A percentile compares a stretch with the other conserved stretches of the same genome.
Conservation (phyloP, 495 filamentous ascomycete species). For the Extremus antarcticus region DNA sequence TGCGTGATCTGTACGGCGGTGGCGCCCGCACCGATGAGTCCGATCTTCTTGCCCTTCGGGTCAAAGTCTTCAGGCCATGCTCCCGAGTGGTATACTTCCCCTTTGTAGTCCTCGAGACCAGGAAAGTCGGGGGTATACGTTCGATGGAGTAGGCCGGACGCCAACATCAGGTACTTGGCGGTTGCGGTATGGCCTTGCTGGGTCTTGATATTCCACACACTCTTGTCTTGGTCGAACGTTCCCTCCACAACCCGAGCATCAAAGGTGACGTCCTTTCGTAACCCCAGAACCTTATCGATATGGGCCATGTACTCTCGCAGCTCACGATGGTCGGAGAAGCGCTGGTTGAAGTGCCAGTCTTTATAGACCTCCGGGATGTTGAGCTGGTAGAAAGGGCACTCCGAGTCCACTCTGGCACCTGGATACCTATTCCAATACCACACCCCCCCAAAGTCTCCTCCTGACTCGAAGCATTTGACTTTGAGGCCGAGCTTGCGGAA, state of each 20-base stretch:
- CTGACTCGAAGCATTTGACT: slow-evolving; percentile 16
- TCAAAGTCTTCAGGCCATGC: slow-evolving; percentile 34
- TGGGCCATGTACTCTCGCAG: slow-evolving; percentile 25
- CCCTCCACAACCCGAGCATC: slow-evolving; percentile 20
- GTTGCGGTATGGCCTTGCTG: slow-evolving; percentile 10
- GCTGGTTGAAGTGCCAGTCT: slow-evolving; percentile 9
- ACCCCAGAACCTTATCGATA: slow-evolving; percentile 24
- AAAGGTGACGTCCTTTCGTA: slow-evolving; percentile 24
- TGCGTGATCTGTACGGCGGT: slow-evolving; percentile 21
- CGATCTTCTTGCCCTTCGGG: slow-evolving; percentile 17
- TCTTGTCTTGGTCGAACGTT: slow-evolving; percentile 12
- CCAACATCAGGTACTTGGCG: slow-evolving; percentile 14
- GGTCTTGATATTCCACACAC: slow-evolving; percentile 20
- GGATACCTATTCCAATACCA: slow-evolving; percentile 14
- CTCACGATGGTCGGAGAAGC: slow-evolving; percentile 10
- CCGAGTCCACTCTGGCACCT: slow-evolving; percentile 11
- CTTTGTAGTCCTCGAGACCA: slow-evolving; percentile 31
- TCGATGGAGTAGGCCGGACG: slow-evolving; percentile 24
- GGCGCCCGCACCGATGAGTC: slow-evolving; percentile 17
- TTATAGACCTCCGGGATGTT: slow-evolving; percentile 10
- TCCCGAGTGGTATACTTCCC: slow-evolving; percentile 40
- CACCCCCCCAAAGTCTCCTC: slow-evolving; percentile 9
- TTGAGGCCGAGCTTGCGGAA: slow-evolving; percentile 14
- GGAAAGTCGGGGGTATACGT: slow-evolving; percentile 26
- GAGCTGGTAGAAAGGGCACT: slow-evolving; percentile 11